Evolutionary conservation across 352 stramenopile genomes (phyloP), one percentile per base, ranked within the genome.

Genomic region (Globisporangium alternatum): DNA sequence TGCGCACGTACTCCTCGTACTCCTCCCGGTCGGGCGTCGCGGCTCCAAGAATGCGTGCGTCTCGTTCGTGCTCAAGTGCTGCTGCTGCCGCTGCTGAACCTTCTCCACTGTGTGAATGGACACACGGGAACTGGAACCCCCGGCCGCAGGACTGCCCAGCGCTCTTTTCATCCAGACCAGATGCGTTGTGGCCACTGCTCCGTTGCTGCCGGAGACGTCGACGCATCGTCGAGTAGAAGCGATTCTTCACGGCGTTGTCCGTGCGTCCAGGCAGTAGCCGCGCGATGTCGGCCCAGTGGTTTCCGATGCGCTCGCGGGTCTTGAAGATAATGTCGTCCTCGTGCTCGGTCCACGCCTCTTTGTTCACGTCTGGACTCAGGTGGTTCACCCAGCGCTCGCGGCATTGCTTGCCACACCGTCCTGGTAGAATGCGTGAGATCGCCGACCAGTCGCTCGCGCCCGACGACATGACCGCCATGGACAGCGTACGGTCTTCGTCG

Each of bases 161-260:
- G 15, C 41, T 47, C 41, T 47, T 47, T 15, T 10, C 41, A 47
- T 21, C 15, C 15, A 22, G 6, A 6, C 19, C 2, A 28, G 25
- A 28, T 28, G 25, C 25, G 25, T 25, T 49, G 2, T 25, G 43
- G 19, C 43, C 43, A 19, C 7, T 44, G 33, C 17, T 74, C 35
- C 75, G 77, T 65, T 90, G 78, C 60, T 92, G 80, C 2, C 80
- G 74, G 37, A 83, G 71, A 41, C 77, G 78, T 5, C 85, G 78
- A 13, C 85, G 71, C 80, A 91, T 91, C 17, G 84, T 92, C 44
- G 83, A 93, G 64, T 95, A 93, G 62, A 87, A 98, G 0, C 93
- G 83, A 68, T 99, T 99, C 81, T 99, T 99, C 25, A 99, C 95
- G 10, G 91, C 91, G 64, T 99, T 99, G 69, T 99, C 95, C 13